These are phyloP conservation scores for Cupressus sempervirens DNA, from an alignment of 75 land plant genomes.

Conservation along the genomic window DNA sequence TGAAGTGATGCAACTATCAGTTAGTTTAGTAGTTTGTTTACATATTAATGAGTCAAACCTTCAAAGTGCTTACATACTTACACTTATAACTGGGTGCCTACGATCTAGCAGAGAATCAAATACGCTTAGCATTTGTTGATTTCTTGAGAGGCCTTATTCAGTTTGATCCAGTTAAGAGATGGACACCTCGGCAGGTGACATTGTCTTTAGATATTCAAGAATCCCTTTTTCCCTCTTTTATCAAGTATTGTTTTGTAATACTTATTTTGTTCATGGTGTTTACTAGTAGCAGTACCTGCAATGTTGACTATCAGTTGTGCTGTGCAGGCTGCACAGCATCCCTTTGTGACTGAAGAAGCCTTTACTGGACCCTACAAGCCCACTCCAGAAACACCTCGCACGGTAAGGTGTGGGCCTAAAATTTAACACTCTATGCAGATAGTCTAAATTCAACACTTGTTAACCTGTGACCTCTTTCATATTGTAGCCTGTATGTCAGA, in stretches of 20 bases:
- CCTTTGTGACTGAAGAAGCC: slow-evolving; percentile 81
- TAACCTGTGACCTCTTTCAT: slow-evolving; percentile 1
- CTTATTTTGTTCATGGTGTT: neutral
- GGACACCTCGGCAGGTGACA: slow-evolving; percentile 90
- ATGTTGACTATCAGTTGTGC: neutral
- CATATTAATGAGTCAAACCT: neutral
- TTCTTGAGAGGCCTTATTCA: slow-evolving; percentile 87
- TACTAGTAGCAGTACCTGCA: neutral
- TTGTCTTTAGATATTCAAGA: neutral
- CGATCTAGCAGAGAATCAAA: slow-evolving; percentile 46
- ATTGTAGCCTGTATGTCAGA: slow-evolving; percentile 62
- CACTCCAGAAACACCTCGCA: slow-evolving; percentile 60
- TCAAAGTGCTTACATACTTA: neutral
- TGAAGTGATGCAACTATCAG: neutral
- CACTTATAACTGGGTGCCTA: neutral
- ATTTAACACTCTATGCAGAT: neutral
- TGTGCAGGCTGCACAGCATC: slow-evolving; percentile 80
- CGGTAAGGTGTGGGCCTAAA: slow-evolving; percentile 42
- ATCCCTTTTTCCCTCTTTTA: neutral
- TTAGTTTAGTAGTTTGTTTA: neutral
- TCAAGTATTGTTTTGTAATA: neutral
- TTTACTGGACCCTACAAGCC: slow-evolving; percentile 76
- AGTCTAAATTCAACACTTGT: neutral
- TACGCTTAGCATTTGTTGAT: slow-evolving; percentile 68
- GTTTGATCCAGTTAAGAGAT: slow-evolving; percentile 83